Evolutionary conservation across 2,329 filamentous ascomycete species (phyloP).

Genomic region (Arthrinium puccinioides): DNA sequence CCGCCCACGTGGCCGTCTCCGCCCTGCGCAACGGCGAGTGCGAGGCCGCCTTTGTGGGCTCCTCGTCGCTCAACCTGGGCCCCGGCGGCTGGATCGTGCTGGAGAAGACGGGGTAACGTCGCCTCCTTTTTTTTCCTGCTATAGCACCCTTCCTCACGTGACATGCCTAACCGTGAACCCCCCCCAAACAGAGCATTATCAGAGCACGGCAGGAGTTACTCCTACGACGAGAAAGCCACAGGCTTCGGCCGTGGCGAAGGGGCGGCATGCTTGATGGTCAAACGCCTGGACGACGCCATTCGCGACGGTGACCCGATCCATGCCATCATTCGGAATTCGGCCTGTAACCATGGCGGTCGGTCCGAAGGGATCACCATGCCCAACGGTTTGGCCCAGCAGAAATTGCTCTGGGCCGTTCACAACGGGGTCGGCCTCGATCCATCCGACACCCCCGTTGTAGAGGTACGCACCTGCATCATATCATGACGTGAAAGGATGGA

Average conservation of each 20-base stretch:
- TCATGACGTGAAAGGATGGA: not conserved
- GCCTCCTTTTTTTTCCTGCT: not conserved
- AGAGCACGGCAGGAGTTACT: conserved; percentile 4
- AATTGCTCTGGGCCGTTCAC: not conserved
- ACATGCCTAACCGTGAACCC: no score
- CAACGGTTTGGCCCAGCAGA: not conserved
- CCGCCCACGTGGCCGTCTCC: conserved; percentile 38
- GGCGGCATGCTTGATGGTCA: conserved; percentile 5
- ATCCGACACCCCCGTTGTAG: not conserved
- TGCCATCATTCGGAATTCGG: conserved; percentile 1
- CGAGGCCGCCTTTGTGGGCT: not conserved
- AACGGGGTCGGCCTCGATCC: not conserved
- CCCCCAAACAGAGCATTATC: not conserved
- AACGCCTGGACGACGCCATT: conserved; percentile 5
- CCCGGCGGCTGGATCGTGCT: not conserved
- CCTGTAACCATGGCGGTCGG: not conserved
- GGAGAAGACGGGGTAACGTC: not conserved
- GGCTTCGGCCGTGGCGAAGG: conserved; percentile 8
- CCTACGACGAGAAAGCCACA: conserved; percentile 4
- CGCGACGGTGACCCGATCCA: conserved; percentile 8
- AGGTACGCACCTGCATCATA: not conserved
- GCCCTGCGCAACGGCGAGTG: conserved; percentile 1
- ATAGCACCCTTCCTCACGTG: no score
- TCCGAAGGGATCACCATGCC: conserved; percentile 3
- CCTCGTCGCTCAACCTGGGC: not conserved